Evolutionary conservation across 1,284 basidiomycete genomes (phyloP), one percentile per base, ranked within the genome.

Genomic region (Cutaneotrichosporon daszewskae): DNA sequence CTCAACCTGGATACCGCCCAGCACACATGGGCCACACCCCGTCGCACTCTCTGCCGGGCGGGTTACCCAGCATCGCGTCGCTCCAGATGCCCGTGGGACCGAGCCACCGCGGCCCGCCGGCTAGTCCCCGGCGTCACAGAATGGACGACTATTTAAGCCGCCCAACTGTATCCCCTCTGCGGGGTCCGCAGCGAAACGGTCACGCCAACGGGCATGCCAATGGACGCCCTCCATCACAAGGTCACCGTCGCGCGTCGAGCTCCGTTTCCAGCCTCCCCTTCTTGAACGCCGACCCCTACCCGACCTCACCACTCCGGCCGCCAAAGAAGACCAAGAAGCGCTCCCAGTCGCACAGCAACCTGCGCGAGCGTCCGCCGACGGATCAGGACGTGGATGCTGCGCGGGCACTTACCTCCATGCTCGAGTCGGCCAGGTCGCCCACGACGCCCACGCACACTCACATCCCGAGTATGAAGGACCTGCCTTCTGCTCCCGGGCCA

Each of bases 311-410:
- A 12, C n/a, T 58, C 16, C 51, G 56, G 10, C 51, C 34, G 26
- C 49, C 43, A 37, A 42, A 45, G 37, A 8, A 24, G 2, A 25
- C 60, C 24, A 67, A 68, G 57, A 64, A 62, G 42, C 55, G 67
- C 29, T 62, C 59, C 5, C 57, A 66, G 40, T 57, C 54, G 7
- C 66, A 69, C 45, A 66, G 63, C 11, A 52, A 57, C 37, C 41
- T 53, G n/a, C 50, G 51, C 26, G 45, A 46, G 23, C 42, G 45
- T 8, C 44, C 63, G 2, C n/a, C n/a, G n/a, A 62, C 63, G 8
- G 57, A 51, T 8, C 67, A 68, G 45, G 67, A 69, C 43, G 62
- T 69, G 18, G 62, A 69, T 46, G 67, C 67, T 3, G 67, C 67
- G 2, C 62, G 61, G 29, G 67, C 67, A 1, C 37, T 69, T 5